phyloP scores from a whole-genome alignment of 306 rosid genomes.

The apple (Malus domestica) region DNA sequence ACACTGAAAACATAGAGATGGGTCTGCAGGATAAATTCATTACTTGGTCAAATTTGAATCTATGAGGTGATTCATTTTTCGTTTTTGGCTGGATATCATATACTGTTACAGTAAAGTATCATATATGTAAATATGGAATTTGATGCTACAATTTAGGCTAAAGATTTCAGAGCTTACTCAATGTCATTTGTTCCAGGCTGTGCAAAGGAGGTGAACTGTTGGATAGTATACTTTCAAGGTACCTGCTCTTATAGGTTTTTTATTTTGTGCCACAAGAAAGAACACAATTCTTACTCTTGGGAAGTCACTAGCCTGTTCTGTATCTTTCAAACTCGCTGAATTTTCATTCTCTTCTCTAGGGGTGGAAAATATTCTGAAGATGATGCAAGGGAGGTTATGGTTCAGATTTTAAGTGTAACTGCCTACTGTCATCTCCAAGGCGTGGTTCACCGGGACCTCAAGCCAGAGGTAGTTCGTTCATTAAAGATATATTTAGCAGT shows the following conservation, averaged over 20 bases:
- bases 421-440: constrained; percentile 43
- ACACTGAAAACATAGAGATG: background rate
- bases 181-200: constrained; percentile 43
- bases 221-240: constrained; percentile 90
- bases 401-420: constrained; percentile 30
- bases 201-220: constrained; percentile 88
- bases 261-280: constrained; percentile 8
- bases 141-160: background rate
- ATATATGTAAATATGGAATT: background rate
- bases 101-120: background rate
- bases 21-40: background rate
- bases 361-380: constrained; percentile 55
- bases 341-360: constrained; percentile 32
- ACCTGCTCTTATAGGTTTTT: background rate
- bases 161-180: constrained; percentile 13
- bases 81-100: background rate
- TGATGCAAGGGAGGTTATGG: constrained; percentile 34
- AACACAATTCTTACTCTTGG: constrained; percentile 11
- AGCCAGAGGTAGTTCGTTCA: constrained; percentile 68
- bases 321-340: constrained; percentile 9
- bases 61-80: background rate
- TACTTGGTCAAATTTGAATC: background rate
- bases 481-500: background rate
- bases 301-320: constrained; percentile 3
- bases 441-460: constrained; percentile 47